A percentile compares a stretch with the other conserved stretches of the same genome.
Evolutionary conservation across 345 rosid species (phyloP).

Genomic region (Acer campestre): DNA sequence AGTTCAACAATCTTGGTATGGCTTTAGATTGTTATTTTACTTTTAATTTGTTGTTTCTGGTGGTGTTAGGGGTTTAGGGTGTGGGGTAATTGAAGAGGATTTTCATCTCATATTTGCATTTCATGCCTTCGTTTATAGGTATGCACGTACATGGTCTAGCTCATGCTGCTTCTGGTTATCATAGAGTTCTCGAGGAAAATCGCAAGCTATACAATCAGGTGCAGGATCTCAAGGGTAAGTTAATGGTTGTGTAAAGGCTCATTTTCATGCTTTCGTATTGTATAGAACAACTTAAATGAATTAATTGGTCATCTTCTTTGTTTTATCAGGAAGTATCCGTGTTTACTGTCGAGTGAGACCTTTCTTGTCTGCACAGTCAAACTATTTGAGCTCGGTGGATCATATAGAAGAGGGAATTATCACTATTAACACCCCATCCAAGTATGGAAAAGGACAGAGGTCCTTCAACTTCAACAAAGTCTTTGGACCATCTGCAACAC

Average conservation of each 20-base stretch:
- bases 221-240: slow-evolving; percentile 91
- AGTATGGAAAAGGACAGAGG: slow-evolving; percentile 71
- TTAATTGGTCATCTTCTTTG: slow-evolving; percentile 14
- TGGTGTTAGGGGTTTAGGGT: background rate
- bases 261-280: slow-evolving; percentile 4
- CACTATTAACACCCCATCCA: slow-evolving; percentile 67
- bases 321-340: slow-evolving; percentile 74
- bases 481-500: slow-evolving; percentile 86
- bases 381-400: slow-evolving; percentile 60
- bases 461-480: slow-evolving; percentile 92
- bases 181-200: slow-evolving; percentile 89
- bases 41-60: slow-evolving; percentile 5
- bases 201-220: slow-evolving; percentile 94
- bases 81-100: background rate
- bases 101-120: slow-evolving; percentile 7
- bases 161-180: slow-evolving; percentile 95
- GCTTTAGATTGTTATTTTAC: slow-evolving; percentile 10
- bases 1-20: slow-evolving; percentile 77
- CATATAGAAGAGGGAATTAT: slow-evolving; percentile 76
- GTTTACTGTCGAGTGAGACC: slow-evolving; percentile 97
- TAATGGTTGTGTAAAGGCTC: slow-evolving; percentile 13
- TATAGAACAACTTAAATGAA: slow-evolving; percentile 4
- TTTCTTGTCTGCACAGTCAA: slow-evolving; percentile 73
- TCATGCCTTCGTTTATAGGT: slow-evolving; percentile 44
- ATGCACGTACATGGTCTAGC: slow-evolving; percentile 85